Evolutionary conservation across 345 rosid species (phyloP).

Genomic region (Heritiera littoralis): DNA sequence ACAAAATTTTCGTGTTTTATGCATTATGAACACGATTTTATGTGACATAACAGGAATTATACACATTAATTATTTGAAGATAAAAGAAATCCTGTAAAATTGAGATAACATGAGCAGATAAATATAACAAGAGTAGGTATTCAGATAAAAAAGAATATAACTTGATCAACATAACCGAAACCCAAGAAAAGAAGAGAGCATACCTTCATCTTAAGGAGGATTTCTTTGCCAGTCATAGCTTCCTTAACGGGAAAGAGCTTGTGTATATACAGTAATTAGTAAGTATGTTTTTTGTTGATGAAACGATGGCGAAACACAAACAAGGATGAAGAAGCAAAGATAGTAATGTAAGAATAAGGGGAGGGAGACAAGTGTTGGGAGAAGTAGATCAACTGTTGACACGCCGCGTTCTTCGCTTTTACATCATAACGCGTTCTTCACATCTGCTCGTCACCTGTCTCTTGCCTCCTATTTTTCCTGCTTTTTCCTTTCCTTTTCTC

Average conservation of each 20-base stretch:
- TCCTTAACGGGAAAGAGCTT: neutral
- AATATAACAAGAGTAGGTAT: neutral
- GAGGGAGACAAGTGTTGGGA: conserved; percentile 28
- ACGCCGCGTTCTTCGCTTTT: conserved; percentile 25
- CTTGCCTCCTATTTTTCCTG: too few relatives aligned
- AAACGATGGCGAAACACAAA: conserved; percentile 11
- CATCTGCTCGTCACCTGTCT: neutral
- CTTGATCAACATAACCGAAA: neutral
- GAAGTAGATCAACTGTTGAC: conserved; percentile 17
- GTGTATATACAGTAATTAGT: neutral
- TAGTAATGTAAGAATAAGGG: neutral
- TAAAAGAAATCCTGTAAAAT: too few relatives aligned
- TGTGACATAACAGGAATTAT: too few relatives aligned
- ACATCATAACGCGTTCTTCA: conserved; percentile 15
- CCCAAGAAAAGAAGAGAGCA: neutral
- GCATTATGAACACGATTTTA: too few relatives aligned
- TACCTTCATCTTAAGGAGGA: conserved; percentile 84
- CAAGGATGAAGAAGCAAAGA: neutral
- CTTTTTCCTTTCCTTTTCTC: too few relatives aligned
- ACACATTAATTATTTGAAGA: neutral
- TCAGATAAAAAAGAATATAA: neutral
- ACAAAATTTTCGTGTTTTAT: too few relatives aligned
- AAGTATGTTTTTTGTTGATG: neutral
- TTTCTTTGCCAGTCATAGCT: conserved; percentile 71
- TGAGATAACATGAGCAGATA: neutral